Conservation (phyloP, 208 protist species). For the Crithidia mellificae region DNA sequence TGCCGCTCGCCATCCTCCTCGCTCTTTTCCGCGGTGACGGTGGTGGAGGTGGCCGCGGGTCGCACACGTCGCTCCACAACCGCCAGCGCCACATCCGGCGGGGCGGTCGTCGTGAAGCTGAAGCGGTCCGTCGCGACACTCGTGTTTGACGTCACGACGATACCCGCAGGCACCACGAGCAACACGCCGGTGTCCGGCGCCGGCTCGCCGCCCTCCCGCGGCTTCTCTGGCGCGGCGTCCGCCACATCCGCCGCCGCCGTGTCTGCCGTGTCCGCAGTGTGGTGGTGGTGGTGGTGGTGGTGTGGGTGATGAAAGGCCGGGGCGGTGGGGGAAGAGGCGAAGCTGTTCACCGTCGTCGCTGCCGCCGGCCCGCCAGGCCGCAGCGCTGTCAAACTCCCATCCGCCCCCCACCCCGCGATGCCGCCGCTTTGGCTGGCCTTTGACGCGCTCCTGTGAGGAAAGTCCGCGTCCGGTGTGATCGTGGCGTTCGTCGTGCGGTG, state of each 20-base stretch:
- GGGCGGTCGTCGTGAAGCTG: constrained; percentile 12
- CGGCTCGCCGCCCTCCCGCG: neutral
- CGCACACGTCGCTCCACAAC: constrained; percentile 14
- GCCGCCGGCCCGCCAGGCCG: neutral
- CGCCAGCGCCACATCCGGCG: constrained; percentile 20
- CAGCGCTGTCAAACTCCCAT: constrained; percentile 1
- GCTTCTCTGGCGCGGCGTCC: too few relatives aligned
- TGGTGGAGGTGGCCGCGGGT: neutral
- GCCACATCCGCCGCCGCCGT: too few relatives aligned
- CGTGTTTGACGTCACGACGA: constrained; percentile 16
- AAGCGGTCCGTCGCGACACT: constrained; percentile 10
- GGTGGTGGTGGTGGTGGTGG: too few relatives aligned
- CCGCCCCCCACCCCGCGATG: neutral
- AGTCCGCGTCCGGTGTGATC: neutral
- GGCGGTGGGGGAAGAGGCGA: too few relatives aligned
- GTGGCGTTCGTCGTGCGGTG: neutral
- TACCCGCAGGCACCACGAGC: constrained; percentile 20
- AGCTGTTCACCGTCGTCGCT: too few relatives aligned
- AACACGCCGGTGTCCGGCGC: constrained; percentile 11
- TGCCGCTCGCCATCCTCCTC: neutral
- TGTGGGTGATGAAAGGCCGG: too few relatives aligned
- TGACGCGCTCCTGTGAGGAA: neutral
- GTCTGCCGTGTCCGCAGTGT: too few relatives aligned
- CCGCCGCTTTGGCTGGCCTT: neutral
- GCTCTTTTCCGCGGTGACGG: neutral